Evolutionary conservation across 164 flowering plant genomes (phyloP).

Genomic region (Saururus chinensis): DNA sequence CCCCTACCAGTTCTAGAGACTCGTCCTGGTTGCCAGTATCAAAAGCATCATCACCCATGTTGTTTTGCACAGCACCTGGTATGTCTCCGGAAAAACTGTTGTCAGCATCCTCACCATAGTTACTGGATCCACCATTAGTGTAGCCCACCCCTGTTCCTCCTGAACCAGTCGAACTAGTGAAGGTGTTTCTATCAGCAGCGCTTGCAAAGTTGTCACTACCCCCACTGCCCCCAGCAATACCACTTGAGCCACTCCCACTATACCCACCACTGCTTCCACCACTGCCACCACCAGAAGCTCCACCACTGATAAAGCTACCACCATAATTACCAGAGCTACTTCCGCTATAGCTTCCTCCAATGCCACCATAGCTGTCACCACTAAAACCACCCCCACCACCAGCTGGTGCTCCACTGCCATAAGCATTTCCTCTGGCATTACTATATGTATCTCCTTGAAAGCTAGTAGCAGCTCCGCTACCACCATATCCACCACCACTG

Average conservation of each 20-base stretch:
- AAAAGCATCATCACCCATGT: background rate
- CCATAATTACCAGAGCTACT: background rate
- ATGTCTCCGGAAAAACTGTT: background rate
- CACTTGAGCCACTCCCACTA: background rate
- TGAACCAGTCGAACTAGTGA: slow-evolving; percentile 3
- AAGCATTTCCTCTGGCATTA: slow-evolving; percentile 2
- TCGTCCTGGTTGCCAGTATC: slow-evolving; percentile 5
- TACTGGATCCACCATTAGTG: slow-evolving; percentile 4
- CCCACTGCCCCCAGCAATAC: slow-evolving; percentile 2
- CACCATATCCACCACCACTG: background rate
- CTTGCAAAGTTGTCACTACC: background rate
- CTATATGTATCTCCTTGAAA: slow-evolving; percentile 1
- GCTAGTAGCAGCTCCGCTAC: background rate
- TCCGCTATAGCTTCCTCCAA: slow-evolving; percentile 4
- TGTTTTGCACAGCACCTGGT: background rate
- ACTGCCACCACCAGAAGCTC: background rate
- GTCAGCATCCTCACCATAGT: slow-evolving; percentile 3
- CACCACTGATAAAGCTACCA: slow-evolving; percentile 1
- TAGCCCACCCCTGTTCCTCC: slow-evolving; percentile 5
- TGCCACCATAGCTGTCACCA: background rate
- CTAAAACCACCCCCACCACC: slow-evolving; percentile 1
- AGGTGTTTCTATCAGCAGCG: slow-evolving; percentile 3
- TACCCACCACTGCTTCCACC: background rate
- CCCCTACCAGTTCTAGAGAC: slow-evolving; percentile 8
- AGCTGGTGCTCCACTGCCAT: background rate